A percentile compares a stretch with the other conserved stretches of the same genome.
Evolutionary conservation across 2,329 filamentous ascomycete genomes (phyloP).

Genomic region (Zymoseptoria passerinii): DNA sequence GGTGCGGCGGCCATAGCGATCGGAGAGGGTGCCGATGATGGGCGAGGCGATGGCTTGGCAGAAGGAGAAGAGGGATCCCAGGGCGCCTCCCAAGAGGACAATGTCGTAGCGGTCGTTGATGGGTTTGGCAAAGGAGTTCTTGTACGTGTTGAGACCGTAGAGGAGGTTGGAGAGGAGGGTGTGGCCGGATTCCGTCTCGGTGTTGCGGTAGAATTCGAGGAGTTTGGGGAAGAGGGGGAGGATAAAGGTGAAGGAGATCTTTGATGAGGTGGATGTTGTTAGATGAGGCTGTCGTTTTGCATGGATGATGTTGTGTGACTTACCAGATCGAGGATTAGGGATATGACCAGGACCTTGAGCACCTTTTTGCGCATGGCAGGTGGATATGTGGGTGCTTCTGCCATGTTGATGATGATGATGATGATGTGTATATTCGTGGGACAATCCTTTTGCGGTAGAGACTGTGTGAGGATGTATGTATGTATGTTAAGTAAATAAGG

Average conservation of each 20-base stretch:
- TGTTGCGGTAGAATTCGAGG: slow-evolving; percentile 88
- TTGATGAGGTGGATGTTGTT: slow-evolving; percentile 1
- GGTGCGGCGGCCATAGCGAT: slow-evolving; percentile 76
- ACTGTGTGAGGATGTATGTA: no score
- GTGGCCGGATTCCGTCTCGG: slow-evolving; percentile 52
- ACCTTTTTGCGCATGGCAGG: slow-evolving; percentile 16
- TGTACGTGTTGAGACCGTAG: slow-evolving; percentile 83
- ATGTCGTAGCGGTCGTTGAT: slow-evolving; percentile 98
- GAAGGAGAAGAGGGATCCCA: slow-evolving; percentile 88
- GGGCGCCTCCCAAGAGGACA: slow-evolving; percentile 82
- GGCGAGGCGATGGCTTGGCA: slow-evolving; percentile 89
- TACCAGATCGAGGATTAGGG: slow-evolving; percentile 20
- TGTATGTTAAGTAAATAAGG: not conserved
- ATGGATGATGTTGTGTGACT: slow-evolving; percentile 1
- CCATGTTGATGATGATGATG: not conserved
- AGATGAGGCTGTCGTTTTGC: not conserved
- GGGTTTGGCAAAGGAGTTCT: slow-evolving; percentile 80
- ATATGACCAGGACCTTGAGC: slow-evolving; percentile 17
- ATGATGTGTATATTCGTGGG: not conserved
- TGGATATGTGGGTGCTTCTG: not conserved
- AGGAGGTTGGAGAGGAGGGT: slow-evolving; percentile 75
- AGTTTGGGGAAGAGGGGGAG: slow-evolving; percentile 92
- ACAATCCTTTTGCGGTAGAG: not conserved
- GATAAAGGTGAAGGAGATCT: slow-evolving; percentile 99
- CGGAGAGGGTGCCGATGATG: slow-evolving; percentile 79